Percentiles rank a stretch among this genome's conserved stretches.
Evolutionary conservation across 441 rosid genomes (phyloP).

Genomic region (Erysimum pusillum): DNA sequence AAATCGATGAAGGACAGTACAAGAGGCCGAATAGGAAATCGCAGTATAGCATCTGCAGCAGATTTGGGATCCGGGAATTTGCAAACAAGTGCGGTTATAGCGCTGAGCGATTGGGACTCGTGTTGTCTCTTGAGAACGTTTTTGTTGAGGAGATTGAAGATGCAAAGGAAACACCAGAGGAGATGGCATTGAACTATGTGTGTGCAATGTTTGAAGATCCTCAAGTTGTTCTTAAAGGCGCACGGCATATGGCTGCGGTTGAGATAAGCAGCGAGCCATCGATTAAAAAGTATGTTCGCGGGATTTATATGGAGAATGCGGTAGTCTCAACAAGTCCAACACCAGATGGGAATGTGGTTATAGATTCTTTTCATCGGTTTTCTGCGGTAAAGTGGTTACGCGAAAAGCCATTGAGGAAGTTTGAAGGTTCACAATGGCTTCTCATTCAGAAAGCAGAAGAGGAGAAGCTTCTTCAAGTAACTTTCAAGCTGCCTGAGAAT

Average conservation of each 20-base stretch:
- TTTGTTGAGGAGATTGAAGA: constrained; percentile 78
- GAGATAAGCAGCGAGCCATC: constrained; percentile 98
- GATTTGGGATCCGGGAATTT: constrained; percentile 95
- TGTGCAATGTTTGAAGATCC: constrained; percentile 93
- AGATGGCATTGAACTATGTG: constrained; percentile 86
- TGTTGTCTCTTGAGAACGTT: no score
- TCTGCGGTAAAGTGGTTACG: constrained; percentile 91
- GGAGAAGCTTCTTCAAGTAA: constrained; percentile 94
- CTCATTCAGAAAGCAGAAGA: constrained; percentile 98
- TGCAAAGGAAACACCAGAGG: constrained; percentile 96
- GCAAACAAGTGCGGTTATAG: constrained; percentile 91
- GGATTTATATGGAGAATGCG: constrained; percentile 78
- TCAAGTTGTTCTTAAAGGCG: constrained; percentile 92
- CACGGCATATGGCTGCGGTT: constrained; percentile 98
- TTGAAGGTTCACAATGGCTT: constrained; percentile 97
- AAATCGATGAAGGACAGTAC: constrained; percentile 89
- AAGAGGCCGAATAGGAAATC: constrained; percentile 96
- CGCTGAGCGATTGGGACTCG: constrained; percentile 88
- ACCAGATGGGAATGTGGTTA: constrained; percentile 75
- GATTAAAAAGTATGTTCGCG: constrained; percentile 80
- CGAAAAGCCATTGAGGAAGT: constrained; percentile 84
- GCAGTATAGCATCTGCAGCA: constrained; percentile 78
- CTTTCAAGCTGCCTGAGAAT: constrained; percentile 77
- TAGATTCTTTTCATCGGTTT: constrained; percentile 91
- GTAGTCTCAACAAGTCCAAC: constrained; percentile 92